Base-by-base conservation (phyloP, 2,329 filamentous ascomycete genomes). In the Arachnopeziza araneosa region DNA sequence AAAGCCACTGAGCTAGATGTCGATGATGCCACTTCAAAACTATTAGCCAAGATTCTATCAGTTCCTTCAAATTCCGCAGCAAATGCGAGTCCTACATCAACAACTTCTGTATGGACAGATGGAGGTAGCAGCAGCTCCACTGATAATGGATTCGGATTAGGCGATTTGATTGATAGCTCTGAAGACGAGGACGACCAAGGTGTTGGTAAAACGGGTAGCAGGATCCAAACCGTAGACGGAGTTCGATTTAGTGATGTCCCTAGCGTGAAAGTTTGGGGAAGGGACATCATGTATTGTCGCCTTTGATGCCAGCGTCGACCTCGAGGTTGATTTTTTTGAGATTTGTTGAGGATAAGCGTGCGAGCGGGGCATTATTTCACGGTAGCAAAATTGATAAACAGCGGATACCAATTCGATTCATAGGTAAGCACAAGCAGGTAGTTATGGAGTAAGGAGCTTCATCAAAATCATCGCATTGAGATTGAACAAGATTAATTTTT, bases 251-350 rank as follows among this genome's bases (percentile, higher is more conserved):
- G 75, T 54, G 77, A 81, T 52, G 71, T 80, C 6, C 72, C 64
- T 63, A 81, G 76, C 0, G 76, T 85, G 44, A 76, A 76, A 62
- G 85, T 86, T 55, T 86, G 85, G 64, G 77, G 82, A 66, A 85
- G 84, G 71, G 82, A 85, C 67, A 71, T 85, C 54, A 74, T 44
- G 36, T 44, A 44, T 19, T 44, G 6, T 3, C 36, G 36, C 12
- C 36, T 44, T 44, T 44, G 17, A 44, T 44, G 3, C 17, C 2
- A 19, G 36, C 12, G 12, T 14, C 17, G 5, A 12, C 6, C 36
- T 44, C 17, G 12, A 12, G 12, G 17, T 44, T 17, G 17, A 17
- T 44, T 14, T 3, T 44, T 12, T 44, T 14, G 5, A 7, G 2
- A 3, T 5, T 5, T 44, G 36, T 44, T 44, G 17, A 19, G 12